Evolutionary conservation across 306 rosid genomes (phyloP).

Genomic region (Quercus gilva): DNA sequence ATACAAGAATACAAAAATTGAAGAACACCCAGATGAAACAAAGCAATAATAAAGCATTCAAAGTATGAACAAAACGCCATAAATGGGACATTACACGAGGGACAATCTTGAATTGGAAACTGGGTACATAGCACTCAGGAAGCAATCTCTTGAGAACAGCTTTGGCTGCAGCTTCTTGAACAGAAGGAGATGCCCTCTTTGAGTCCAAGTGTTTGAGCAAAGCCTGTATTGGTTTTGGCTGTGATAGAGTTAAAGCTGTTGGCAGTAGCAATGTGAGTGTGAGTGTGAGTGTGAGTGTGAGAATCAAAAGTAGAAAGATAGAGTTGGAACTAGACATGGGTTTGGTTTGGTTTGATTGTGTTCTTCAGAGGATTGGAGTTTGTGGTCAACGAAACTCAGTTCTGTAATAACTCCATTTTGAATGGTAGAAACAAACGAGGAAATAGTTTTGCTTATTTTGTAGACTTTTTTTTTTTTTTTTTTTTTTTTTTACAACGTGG

Average conservation of each 20-base stretch:
- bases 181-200: too few relatives aligned
- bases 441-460: too few relatives aligned
- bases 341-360: neutral
- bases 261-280: conserved; percentile 31
- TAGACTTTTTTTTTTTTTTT: too few relatives aligned
- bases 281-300: neutral
- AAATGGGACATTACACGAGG: conserved; percentile 39
- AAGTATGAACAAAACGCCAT: neutral
- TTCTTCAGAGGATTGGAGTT: neutral
- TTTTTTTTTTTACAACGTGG: too few relatives aligned
- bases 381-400: too few relatives aligned
- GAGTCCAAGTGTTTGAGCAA: conserved; percentile 63
- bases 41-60: conserved; percentile 6
- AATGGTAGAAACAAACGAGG: neutral
- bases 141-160: too few relatives aligned
- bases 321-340: conserved; percentile 43
- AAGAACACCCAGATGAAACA: conserved; percentile 17
- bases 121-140: conserved; percentile 37
- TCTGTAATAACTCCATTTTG: neutral
- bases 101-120: conserved; percentile 65
- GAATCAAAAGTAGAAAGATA: conserved; percentile 43
- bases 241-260: conserved; percentile 23
- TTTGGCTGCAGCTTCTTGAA: too few relatives aligned
- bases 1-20: neutral
- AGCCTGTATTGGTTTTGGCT: conserved; percentile 50